Conservation (phyloP, 768 basidiomycete genomes). For the Auricularia auricula-judae region DNA sequence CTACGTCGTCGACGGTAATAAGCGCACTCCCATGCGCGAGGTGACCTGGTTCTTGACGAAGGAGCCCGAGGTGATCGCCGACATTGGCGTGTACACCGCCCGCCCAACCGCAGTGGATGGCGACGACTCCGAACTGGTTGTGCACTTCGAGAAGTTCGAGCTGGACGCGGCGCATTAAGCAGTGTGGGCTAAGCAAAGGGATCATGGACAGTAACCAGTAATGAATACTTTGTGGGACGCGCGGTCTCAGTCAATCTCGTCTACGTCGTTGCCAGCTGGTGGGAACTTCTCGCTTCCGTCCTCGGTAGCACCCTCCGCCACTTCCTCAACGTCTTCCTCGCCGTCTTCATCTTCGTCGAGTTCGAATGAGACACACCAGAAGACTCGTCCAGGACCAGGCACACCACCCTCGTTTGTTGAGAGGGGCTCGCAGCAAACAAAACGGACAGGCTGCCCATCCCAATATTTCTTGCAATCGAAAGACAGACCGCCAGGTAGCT, state of each 20-base stretch:
- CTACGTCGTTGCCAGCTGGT: too few relatives aligned
- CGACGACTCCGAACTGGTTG: not conserved
- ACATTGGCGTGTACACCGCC: constrained; percentile 15
- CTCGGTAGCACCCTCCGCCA: too few relatives aligned
- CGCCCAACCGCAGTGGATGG: constrained; percentile 12
- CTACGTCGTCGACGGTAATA: constrained; percentile 11
- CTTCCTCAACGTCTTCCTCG: too few relatives aligned
- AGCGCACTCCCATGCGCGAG: constrained; percentile 14
- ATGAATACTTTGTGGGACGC: too few relatives aligned
- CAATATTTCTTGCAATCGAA: constrained; percentile 84
- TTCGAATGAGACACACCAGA: constrained; percentile 41
- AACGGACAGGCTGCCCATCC: constrained; percentile 87
- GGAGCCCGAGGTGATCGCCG: constrained; percentile 5
- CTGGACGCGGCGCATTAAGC: too few relatives aligned
- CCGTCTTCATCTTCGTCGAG: constrained; percentile 15
- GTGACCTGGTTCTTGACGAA: constrained; percentile 19
- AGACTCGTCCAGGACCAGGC: constrained; percentile 25
- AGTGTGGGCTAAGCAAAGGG: too few relatives aligned
- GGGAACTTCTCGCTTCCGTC: too few relatives aligned
- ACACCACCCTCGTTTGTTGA: not conserved
- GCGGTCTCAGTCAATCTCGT: too few relatives aligned
- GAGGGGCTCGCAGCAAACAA: constrained; percentile 64
- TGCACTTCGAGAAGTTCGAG: too few relatives aligned
- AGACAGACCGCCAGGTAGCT: constrained; percentile 69
- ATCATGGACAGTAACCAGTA: too few relatives aligned